A percentile compares a stretch with the other conserved stretches of the same genome.
phyloP scores from a whole-genome alignment of 768 basidiomycete species.

The Cystoderma amianthinum region DNA sequence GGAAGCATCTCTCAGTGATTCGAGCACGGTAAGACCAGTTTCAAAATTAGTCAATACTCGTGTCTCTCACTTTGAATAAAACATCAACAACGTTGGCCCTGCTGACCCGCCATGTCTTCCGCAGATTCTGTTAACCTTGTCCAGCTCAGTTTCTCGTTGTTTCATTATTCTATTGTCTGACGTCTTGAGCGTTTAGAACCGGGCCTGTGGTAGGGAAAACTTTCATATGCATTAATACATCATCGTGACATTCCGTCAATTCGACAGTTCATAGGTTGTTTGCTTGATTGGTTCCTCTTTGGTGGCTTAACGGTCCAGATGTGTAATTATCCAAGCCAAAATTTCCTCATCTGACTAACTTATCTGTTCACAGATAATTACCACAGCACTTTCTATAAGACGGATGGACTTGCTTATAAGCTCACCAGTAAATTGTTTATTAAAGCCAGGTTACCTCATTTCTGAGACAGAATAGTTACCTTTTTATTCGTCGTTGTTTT shows the following conservation, averaged over 20 bases:
- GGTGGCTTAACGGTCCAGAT: neutral
- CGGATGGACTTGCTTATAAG: too few species aligned
- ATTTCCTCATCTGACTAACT: too few species aligned
- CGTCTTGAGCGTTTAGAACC: neutral
- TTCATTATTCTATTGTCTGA: neutral
- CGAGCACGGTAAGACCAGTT: too few species aligned
- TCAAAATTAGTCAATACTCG: too few species aligned
- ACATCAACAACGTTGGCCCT: too few species aligned
- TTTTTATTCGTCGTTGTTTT: neutral
- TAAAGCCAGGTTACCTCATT: too few species aligned
- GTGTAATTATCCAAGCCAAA: too few species aligned
- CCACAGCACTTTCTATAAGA: neutral
- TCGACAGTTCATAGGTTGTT: neutral
- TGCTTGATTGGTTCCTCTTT: neutral
- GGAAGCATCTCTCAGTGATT: too few species aligned
- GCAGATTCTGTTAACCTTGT: neutral
- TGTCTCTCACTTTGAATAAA: too few species aligned
- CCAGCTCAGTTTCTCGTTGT: neutral
- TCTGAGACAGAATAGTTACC: neutral
- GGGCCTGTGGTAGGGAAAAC: neutral
- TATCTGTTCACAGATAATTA: neutral
- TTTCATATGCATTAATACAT: neutral
- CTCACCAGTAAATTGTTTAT: too few species aligned
- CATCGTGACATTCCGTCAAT: neutral
- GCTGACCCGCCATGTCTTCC: neutral